Percentiles rank a stretch among this genome's conserved stretches.
Evolutionary conservation across 169 alveolate genomes (phyloP).

Genomic region (Plasmodium vinckei): DNA sequence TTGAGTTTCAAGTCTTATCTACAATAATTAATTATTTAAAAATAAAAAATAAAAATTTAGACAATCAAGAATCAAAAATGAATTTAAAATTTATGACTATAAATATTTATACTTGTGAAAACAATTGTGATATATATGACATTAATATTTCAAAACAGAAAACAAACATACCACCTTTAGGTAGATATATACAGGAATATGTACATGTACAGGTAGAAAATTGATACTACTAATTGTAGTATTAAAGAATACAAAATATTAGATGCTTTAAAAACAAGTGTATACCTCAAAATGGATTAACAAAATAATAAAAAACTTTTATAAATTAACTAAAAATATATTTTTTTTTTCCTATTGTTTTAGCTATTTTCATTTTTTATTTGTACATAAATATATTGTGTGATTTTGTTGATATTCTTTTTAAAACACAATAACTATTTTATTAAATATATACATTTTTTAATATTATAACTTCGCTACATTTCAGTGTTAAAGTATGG

Average conservation of each 20-base stretch:
- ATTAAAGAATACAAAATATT: no score
- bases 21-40: conserved; percentile 33
- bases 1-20: conserved; percentile 53
- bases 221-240: background rate
- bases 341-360: no score
- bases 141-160: background rate
- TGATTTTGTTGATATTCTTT: no score
- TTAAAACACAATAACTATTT: no score
- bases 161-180: background rate
- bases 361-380: no score
- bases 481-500: no score
- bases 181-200: conserved; percentile 66
- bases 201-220: conserved; percentile 41
- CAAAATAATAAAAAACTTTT: background rate
- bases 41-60: conserved; percentile 14
- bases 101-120: conserved; percentile 49
- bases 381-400: no score
- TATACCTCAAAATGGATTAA: background rate
- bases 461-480: no score
- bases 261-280: background rate
- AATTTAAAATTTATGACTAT: conserved; percentile 16
- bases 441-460: no score
- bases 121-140: conserved; percentile 37
- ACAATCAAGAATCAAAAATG: background rate
- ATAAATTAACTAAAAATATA: no score